phyloP scores from a whole-genome alignment of 805 yeast species.

The Pichia nakasei region DNA sequence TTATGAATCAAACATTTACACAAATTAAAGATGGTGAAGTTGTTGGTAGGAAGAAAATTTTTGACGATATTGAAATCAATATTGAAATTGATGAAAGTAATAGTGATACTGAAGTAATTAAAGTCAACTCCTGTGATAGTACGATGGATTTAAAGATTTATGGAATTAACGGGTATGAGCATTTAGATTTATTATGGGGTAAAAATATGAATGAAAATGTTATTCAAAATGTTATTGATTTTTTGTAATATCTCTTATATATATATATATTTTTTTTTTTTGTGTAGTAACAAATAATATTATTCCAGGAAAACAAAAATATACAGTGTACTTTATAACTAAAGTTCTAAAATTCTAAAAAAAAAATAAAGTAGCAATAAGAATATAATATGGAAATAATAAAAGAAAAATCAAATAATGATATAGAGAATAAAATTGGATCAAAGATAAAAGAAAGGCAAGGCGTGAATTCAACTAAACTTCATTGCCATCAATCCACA shows the following conservation, averaged over 20 bases:
- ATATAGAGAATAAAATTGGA: too few species aligned
- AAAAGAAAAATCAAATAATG: too few species aligned
- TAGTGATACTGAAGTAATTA: background rate
- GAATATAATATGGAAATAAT: too few species aligned
- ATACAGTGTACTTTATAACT: too few species aligned
- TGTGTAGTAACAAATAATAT: too few species aligned
- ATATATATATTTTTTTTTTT: too few species aligned
- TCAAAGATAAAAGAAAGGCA: too few species aligned
- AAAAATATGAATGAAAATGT: constrained; percentile 45
- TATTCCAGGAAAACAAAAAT: too few species aligned
- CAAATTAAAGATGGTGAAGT: constrained; percentile 8
- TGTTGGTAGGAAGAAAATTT: constrained; percentile 3
- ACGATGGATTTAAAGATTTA: constrained; percentile 21
- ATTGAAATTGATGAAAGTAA: background rate
- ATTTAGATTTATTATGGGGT: constrained; percentile 93
- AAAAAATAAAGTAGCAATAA: too few species aligned
- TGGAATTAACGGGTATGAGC: constrained; percentile 70
- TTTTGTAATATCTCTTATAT: constrained; percentile 14
- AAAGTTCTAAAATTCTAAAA: too few species aligned
- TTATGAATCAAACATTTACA: constrained; percentile 5
- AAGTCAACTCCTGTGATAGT: background rate
- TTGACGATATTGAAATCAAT: background rate
- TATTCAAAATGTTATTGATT: constrained; percentile 31
- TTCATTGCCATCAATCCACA: too few species aligned
- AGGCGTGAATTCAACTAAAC: too few species aligned